These are phyloP conservation scores for Aureobasidium sp. DNA, from an alignment of 2,329 filamentous ascomycete species.

Conservation along the genomic window DNA sequence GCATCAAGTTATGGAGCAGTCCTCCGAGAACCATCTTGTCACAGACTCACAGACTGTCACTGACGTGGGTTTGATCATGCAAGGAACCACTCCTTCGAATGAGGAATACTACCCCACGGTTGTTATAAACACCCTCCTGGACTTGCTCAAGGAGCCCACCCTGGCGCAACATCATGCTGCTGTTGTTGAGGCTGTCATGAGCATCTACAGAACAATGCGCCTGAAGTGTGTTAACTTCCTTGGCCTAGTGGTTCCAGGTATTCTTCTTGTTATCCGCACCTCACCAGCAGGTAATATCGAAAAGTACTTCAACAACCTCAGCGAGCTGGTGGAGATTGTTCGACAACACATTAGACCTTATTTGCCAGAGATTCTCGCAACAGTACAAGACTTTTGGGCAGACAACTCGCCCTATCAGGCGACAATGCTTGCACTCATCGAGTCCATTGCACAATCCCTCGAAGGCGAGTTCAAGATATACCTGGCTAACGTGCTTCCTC, in stretches of 20 bases:
- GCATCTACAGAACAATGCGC: conserved; percentile 93
- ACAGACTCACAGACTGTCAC: conserved; percentile 64
- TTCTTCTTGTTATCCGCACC: conserved; percentile 78
- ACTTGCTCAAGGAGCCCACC: conserved; percentile 85
- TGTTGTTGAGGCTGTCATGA: conserved; percentile 97
- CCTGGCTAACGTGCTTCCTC: conserved; percentile 74
- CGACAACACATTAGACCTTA: conserved; percentile 93
- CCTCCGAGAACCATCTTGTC: conserved; percentile 68
- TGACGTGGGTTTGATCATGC: conserved; percentile 97
- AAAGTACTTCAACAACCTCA: conserved; percentile 95
- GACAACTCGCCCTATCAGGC: conserved; percentile 70
- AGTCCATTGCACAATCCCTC: conserved; percentile 85
- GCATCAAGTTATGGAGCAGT: conserved; percentile 85
- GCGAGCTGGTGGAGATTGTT: conserved; percentile 87
- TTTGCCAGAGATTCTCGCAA: conserved; percentile 74
- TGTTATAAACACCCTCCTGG: conserved; percentile 89
- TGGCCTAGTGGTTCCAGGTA: conserved; percentile 87
- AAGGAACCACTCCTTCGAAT: conserved; percentile 86
- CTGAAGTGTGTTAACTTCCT: conserved; percentile 95
- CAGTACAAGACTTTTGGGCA: conserved; percentile 87
- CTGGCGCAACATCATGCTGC: conserved; percentile 83
- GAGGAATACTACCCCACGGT: conserved; percentile 99
- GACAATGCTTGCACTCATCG: conserved; percentile 85
- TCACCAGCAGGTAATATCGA: conserved; percentile 73
- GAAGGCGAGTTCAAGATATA: conserved; percentile 99